Percentiles rank a stretch among this genome's conserved stretches.
Evolutionary conservation across 257 asterid genomes (phyloP).

Genomic region (Solanum arcanum): DNA sequence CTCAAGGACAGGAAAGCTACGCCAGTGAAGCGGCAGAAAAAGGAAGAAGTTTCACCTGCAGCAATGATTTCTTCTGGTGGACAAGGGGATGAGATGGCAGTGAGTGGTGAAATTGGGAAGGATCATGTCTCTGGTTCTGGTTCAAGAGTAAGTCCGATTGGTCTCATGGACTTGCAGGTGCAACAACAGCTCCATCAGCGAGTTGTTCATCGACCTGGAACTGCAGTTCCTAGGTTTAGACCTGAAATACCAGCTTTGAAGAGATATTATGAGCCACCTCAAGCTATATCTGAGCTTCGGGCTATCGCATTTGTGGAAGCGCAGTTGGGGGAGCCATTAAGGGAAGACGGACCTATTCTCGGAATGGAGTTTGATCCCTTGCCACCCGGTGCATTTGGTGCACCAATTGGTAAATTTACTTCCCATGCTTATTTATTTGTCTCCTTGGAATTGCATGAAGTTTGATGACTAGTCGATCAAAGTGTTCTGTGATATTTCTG

Average conservation of each 20-base stretch:
- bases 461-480: slow-evolving; percentile 1
- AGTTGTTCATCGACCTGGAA: slow-evolving; percentile 60
- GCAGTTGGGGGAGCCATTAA: slow-evolving; percentile 71
- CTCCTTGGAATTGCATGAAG: background rate
- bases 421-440: background rate
- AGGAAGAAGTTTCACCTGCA: slow-evolving; percentile 25
- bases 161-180: slow-evolving; percentile 12
- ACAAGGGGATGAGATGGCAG: slow-evolving; percentile 13
- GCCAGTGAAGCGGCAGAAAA: slow-evolving; percentile 36
- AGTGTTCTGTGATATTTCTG: background rate
- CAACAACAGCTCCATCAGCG: slow-evolving; percentile 13
- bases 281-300: slow-evolving; percentile 62
- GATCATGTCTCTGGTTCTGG: slow-evolving; percentile 26
- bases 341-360: slow-evolving; percentile 88
- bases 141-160: slow-evolving; percentile 23
- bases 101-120: slow-evolving; percentile 24
- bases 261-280: slow-evolving; percentile 70
- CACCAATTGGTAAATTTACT: slow-evolving; percentile 56
- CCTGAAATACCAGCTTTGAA: slow-evolving; percentile 41
- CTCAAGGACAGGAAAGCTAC: slow-evolving; percentile 65
- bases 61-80: slow-evolving; percentile 32
- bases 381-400: slow-evolving; percentile 95
- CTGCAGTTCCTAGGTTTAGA: slow-evolving; percentile 62
- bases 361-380: slow-evolving; percentile 93
- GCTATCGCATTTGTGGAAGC: slow-evolving; percentile 78